phyloP scores from a whole-genome alignment of 192 early-diverging fungal genomes.

The Backusella tarrabulga region DNA sequence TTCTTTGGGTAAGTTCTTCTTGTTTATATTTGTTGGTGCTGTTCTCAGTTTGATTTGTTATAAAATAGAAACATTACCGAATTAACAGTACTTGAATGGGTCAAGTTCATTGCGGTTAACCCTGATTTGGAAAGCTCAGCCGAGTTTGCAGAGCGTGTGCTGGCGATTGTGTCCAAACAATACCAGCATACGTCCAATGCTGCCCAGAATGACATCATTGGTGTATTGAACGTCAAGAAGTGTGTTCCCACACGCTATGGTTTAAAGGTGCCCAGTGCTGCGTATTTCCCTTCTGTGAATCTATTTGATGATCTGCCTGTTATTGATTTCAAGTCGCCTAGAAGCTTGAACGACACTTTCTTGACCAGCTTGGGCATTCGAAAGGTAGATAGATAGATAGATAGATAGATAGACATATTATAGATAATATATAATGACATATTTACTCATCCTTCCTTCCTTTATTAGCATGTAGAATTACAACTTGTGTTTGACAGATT shows the following conservation, averaged over 20 bases:
- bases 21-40: background rate
- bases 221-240: conserved; percentile 36
- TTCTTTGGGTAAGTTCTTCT: conserved; percentile 38
- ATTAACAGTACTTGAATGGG: conserved; percentile 64
- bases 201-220: conserved; percentile 31
- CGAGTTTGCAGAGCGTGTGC: conserved; percentile 66
- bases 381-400: conserved; percentile 45
- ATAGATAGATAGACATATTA: too few species aligned
- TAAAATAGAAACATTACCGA: conserved; percentile 40
- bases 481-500: conserved; percentile 84
- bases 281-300: conserved; percentile 78
- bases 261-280: conserved; percentile 61
- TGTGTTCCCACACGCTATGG: conserved; percentile 77
- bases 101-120: conserved; percentile 43
- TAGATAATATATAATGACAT: too few species aligned
- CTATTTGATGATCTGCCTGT: conserved; percentile 84
- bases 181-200: conserved; percentile 34
- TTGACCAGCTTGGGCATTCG: conserved; percentile 73
- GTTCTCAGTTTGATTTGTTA: background rate
- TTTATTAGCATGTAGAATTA: conserved; percentile 70
- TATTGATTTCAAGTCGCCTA: conserved; percentile 54
- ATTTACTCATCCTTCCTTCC: background rate
- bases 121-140: conserved; percentile 49
- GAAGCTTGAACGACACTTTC: conserved; percentile 52
- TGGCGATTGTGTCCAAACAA: conserved; percentile 53